Evolutionary conservation across 2,329 filamentous ascomycete species (phyloP), one percentile per base, ranked within the genome.

Genomic region (Trematosphaeria pertusa): DNA sequence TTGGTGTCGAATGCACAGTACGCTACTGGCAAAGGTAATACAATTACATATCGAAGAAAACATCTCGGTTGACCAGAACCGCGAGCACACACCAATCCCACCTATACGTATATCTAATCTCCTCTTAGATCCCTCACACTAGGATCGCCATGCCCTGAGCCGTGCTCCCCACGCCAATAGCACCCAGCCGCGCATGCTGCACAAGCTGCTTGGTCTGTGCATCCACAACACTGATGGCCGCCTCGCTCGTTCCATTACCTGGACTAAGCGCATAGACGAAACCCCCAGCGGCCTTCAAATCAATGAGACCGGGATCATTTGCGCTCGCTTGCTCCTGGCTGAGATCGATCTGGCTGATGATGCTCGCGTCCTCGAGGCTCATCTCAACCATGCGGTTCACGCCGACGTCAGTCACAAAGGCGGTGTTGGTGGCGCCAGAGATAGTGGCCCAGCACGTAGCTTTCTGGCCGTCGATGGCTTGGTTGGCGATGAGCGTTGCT

Each of bases 381-480:
- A 87, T 79, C 67, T 87, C 82, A 0, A 86, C 75, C 0, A 87
- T 56, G 3, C 76, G 73, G 58, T 84, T 79, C 2, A 70, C 56
- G 0, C 46, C 77, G 0, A 79, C 81, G 52, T 87, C 84, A 0
- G 82, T 80, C 3, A 87, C 81, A 47, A 83, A 87, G 0, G 78
- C 81, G 0, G 75, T 81, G 6, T 73, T 67, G 0, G 80, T 82
- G 0, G 67, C 62, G 0, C 67, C 46, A 0, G 79, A 81, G 31
- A 84, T 70, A 1, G 81, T 72, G 0, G 72, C 75, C 84, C 84
- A 87, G 64, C 83, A 87, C 0, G 81, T 84, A 1, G 81, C 80
- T 5, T 50, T 64, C 58, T 87, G 84, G 28, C 73, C 79, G 0
- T 70, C 67, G 10, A 87, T 69, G 1, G 60, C 54, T n/a, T 71